Conservation (phyloP, 352 stramenopile species). For the Globisporangium mamillatum region DNA sequence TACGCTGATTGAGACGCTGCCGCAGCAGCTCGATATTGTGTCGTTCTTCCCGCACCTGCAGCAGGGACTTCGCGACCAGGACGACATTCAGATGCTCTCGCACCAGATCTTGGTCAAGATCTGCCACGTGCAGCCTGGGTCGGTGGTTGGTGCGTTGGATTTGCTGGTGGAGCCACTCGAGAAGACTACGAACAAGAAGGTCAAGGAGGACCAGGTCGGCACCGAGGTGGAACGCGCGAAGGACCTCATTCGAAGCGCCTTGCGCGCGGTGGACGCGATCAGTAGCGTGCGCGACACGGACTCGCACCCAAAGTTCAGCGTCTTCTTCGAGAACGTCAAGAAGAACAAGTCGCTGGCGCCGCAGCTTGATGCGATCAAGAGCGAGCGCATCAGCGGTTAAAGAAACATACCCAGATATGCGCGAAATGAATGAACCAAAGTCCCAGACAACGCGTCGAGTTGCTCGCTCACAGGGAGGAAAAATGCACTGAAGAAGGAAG, state of each 20-base stretch:
- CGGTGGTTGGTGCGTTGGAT: slow-evolving; percentile 86
- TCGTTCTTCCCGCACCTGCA: slow-evolving; percentile 93
- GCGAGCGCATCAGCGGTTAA: slow-evolving; percentile 39
- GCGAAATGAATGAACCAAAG: not conserved
- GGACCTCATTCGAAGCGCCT: slow-evolving; percentile 94
- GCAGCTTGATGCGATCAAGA: slow-evolving; percentile 65
- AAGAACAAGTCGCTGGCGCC: slow-evolving; percentile 62
- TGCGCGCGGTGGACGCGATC: slow-evolving; percentile 86
- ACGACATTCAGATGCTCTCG: slow-evolving; percentile 96
- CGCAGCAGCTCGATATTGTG: slow-evolving; percentile 89
- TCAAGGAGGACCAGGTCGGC: slow-evolving; percentile 94
- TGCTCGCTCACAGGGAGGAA: not conserved
- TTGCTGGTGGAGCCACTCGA: slow-evolving; percentile 91
- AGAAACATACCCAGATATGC: not conserved
- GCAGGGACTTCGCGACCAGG: slow-evolving; percentile 89
- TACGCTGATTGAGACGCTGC: slow-evolving; percentile 94
- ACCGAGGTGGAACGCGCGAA: slow-evolving; percentile 95
- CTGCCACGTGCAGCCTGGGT: slow-evolving; percentile 73
- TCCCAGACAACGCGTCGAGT: not conserved
- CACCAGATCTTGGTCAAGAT: slow-evolving; percentile 98
- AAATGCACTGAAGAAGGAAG: not conserved
- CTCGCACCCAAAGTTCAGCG: slow-evolving; percentile 66
- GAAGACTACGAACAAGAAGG: slow-evolving; percentile 95
- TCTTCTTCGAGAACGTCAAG: slow-evolving; percentile 61
- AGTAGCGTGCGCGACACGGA: slow-evolving; percentile 69